These are phyloP conservation scores for Furcasterigmium sp. DNA, from an alignment of 2,329 filamentous ascomycete species.

Conservation along the genomic window DNA sequence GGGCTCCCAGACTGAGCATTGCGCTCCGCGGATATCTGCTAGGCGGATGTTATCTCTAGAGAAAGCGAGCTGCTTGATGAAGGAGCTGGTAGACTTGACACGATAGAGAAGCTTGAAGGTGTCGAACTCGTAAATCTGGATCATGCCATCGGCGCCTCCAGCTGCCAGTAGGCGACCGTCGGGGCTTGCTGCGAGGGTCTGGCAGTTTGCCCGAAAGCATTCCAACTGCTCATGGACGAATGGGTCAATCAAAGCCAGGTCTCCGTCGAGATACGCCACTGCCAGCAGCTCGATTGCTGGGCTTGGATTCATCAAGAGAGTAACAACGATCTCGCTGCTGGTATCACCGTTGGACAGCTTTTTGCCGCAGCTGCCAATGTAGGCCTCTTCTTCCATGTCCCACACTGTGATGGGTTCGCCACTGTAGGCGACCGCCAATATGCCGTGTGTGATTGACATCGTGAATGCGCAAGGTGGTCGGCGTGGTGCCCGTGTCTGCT, in stretches of 20 bases:
- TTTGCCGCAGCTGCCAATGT: constrained; percentile 26
- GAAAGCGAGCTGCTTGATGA: constrained; percentile 25
- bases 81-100: constrained; percentile 16
- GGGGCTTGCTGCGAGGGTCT: constrained; percentile 22
- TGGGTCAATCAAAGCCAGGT: too few relatives aligned
- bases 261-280: constrained; percentile 3
- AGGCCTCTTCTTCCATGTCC: constrained; percentile 24
- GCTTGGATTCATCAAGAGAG: constrained; percentile 28
- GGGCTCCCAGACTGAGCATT: constrained; percentile 32
- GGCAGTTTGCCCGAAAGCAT: constrained; percentile 19
- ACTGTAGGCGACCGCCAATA: constrained; percentile 26
- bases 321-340: constrained; percentile 19
- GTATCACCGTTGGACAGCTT: constrained; percentile 22
- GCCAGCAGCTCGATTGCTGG: constrained; percentile 20
- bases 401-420: constrained; percentile 25
- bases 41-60: constrained; percentile 23
- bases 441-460: constrained; percentile 20
- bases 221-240: constrained; percentile 13
- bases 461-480: constrained; percentile 17
- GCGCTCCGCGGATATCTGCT: constrained; percentile 24
- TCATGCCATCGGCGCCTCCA: constrained; percentile 15
- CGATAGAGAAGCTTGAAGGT: constrained; percentile 21
- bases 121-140: constrained; percentile 22
- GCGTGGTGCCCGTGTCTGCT: constrained; percentile 5
- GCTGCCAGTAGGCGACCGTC: constrained; percentile 23